Evolutionary conservation across 768 basidiomycete genomes (phyloP), one percentile per base, ranked within the genome.

Genomic region (Phallus indusiatus): DNA sequence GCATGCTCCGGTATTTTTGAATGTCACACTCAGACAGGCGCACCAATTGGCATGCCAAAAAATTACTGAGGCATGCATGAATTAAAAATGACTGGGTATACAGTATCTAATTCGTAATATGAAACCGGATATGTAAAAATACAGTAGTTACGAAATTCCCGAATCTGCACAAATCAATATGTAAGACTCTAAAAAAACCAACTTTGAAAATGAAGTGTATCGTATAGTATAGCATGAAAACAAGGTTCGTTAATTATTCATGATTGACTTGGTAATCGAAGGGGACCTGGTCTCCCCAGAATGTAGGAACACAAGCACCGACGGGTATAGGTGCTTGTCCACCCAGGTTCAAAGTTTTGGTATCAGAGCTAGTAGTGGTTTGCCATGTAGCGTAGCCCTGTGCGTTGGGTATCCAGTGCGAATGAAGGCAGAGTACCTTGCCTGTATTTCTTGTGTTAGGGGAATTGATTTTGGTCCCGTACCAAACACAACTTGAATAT

Each of bases 401-500:
- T 10, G 73, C 75, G 64, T 88, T 90, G 22, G 88, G 87, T 60
- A 79, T 76, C 86, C 84, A 1, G 70, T 81, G 56, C 71, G 62
- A 42, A 87, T 70, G 76, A 90, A 91, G 2, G 80, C 76, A 62
- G 74, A 79, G 73, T 88, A 88, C 12, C 86, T 80, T 18, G 75
- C 73, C 67, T 88, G 85, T 65, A 90, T 80, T 67, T 91, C 81
- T n/a, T 68, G 71, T 47, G 77, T 78, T 50, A 90, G 76, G 9
- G 80, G 33, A 21, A 72, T 80, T 12, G 87, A 82, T 65, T 70
- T 79, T 11, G 76, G 66, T 33, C 76, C 79, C 0, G 86, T 86
- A 56, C 85, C 86, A 57, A 77, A 75, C 61, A 90, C 79, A 67
- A 88, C 83, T 73, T 84, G 72, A 60, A 91, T 90, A 66, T 92